Evolutionary conservation across 2,329 filamentous ascomycete species (phyloP).

Genomic region (Cordyceps farinosa): DNA sequence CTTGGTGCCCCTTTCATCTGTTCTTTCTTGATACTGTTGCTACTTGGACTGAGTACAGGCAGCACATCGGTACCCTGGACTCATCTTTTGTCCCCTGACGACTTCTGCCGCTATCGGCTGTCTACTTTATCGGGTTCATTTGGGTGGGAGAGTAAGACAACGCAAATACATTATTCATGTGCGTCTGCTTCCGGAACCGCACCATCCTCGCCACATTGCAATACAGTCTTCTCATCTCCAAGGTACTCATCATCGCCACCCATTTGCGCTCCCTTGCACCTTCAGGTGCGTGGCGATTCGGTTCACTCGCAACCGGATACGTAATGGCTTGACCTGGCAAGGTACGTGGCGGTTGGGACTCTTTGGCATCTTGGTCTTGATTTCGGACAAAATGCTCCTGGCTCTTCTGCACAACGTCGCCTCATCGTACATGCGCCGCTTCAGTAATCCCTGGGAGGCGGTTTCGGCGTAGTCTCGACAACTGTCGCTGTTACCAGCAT

Average conservation of each 20-base stretch:
- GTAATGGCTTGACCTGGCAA: background rate
- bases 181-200: constrained; percentile 64
- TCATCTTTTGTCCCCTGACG: constrained; percentile 68
- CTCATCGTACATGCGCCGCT: background rate
- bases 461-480: constrained; percentile 78
- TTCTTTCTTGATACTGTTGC: constrained; percentile 64
- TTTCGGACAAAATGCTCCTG: background rate
- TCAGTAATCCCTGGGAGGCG: constrained; percentile 60
- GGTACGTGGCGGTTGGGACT: background rate
- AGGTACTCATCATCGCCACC: constrained; percentile 66
- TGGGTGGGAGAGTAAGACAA: constrained; percentile 65
- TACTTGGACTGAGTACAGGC: constrained; percentile 76
- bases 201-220: constrained; percentile 70
- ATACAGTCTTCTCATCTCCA: constrained; percentile 74
- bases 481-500: constrained; percentile 78
- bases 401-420: background rate
- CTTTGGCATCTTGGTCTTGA: background rate
- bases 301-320: background rate
- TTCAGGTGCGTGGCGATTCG: constrained; percentile 69
- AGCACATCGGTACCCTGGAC: constrained; percentile 81
- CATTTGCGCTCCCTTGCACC: constrained; percentile 80
- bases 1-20: constrained; percentile 64
- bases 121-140: constrained; percentile 62
- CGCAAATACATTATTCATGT: constrained; percentile 79
- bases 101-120: constrained; percentile 62